Conservation (phyloP, 768 basidiomycete species). For the Hericium rajendrae region DNA sequence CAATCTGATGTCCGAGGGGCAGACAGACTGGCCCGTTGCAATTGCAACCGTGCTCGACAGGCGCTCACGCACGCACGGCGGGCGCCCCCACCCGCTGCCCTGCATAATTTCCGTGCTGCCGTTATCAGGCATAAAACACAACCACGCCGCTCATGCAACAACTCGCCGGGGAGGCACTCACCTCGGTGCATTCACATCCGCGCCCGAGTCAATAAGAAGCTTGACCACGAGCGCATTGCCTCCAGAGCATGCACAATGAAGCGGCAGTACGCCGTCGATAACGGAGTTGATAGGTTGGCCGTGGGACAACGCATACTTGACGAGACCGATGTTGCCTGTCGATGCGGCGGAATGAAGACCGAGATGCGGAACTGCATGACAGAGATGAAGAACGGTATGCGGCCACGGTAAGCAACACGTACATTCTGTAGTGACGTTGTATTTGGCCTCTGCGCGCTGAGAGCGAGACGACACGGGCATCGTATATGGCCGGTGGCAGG, state of each 20-base stretch:
- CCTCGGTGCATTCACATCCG: constrained; percentile 97
- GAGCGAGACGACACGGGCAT: constrained; percentile 30
- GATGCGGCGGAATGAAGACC: constrained; percentile 71
- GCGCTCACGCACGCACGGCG: no score
- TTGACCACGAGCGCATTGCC: constrained; percentile 84
- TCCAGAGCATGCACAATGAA: constrained; percentile 90
- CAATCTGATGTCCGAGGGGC: no score
- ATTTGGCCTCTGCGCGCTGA: constrained; percentile 36
- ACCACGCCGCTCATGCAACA: no score
- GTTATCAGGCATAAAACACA: no score
- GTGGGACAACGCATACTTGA: constrained; percentile 84
- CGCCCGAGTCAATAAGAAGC: constrained; percentile 84
- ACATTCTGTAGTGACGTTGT: constrained; percentile 48
- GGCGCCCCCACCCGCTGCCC: no score
- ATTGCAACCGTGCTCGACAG: no score
- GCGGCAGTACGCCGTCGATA: constrained; percentile 90
- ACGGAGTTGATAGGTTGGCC: constrained; percentile 97
- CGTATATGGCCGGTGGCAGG: no score
- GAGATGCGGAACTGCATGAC: constrained; percentile 56
- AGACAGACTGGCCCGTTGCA: no score
- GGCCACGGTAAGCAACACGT: constrained; percentile 12
- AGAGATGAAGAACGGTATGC: not conserved
- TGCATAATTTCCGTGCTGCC: no score
- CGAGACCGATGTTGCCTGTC: constrained; percentile 85
- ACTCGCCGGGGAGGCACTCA: constrained; percentile 23